Percentiles rank a stretch among this genome's conserved stretches.
phyloP scores from a whole-genome alignment of 1,139 yeast species.

The Candida gigantensis region DNA sequence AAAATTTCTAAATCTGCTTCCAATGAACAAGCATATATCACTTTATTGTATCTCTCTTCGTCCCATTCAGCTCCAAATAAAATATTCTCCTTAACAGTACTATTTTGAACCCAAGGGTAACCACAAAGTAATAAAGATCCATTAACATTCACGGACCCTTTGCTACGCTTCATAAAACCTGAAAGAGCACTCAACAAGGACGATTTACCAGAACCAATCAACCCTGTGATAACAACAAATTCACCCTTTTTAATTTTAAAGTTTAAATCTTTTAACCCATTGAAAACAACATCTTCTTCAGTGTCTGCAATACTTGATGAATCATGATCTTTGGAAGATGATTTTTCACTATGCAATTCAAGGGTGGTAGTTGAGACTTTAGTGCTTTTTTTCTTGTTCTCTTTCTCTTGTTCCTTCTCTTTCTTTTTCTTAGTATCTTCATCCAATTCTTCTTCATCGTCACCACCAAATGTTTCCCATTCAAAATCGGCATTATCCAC shows the following conservation, averaged over 20 bases:
- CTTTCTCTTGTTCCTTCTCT: slow-evolving; percentile 14
- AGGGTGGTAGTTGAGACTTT: slow-evolving; percentile 4
- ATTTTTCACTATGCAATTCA: slow-evolving; percentile 7
- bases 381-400: slow-evolving; percentile 8
- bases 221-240: slow-evolving; percentile 69
- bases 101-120: slow-evolving; percentile 50
- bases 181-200: slow-evolving; percentile 56
- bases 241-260: slow-evolving; percentile 45
- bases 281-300: slow-evolving; percentile 12
- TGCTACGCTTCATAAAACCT: slow-evolving; percentile 52
- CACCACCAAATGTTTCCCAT: slow-evolving; percentile 58
- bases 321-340: slow-evolving; percentile 8
- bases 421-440: slow-evolving; percentile 10
- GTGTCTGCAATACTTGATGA: slow-evolving; percentile 3
- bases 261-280: slow-evolving; percentile 20
- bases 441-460: slow-evolving; percentile 16
- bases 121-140: slow-evolving; percentile 51
- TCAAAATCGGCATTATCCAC: slow-evolving; percentile 58
- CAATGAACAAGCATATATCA: slow-evolving; percentile 38
- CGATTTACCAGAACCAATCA: slow-evolving; percentile 73
- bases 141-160: slow-evolving; percentile 41
- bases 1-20: slow-evolving; percentile 38
- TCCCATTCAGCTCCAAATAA: slow-evolving; percentile 32
- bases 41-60: slow-evolving; percentile 27
- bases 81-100: slow-evolving; percentile 43